phyloP scores from a whole-genome alignment of 2,329 filamentous ascomycete species.

The Aspergillus caelatus region DNA sequence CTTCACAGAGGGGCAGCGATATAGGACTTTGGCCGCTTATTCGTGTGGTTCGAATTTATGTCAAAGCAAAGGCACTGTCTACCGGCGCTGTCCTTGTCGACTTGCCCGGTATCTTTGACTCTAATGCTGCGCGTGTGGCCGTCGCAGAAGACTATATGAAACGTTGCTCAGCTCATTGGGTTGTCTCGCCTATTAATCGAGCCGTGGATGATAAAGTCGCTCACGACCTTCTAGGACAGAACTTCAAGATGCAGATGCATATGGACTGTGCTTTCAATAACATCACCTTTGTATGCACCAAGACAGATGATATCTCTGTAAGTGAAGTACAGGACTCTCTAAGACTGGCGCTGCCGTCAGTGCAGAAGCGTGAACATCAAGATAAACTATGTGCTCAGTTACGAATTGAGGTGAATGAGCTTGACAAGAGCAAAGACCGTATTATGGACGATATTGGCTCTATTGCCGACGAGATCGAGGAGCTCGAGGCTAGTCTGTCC shows the following conservation, averaged over 20 bases:
- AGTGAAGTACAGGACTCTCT: conserved; percentile 49
- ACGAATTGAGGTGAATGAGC: not conserved
- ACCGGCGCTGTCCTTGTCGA: conserved; percentile 17
- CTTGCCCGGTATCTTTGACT: conserved; percentile 16
- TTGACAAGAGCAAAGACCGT: not conserved
- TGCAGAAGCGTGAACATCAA: conserved; percentile 16
- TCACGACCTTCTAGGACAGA: conserved; percentile 58
- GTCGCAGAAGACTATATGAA: conserved; percentile 17
- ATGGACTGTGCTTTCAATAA: conserved; percentile 58
- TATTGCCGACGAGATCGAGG: not conserved
- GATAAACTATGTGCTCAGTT: too few species aligned
- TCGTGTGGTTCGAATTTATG: conserved; percentile 16
- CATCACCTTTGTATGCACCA: conserved; percentile 65
- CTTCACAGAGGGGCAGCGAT: conserved; percentile 44
- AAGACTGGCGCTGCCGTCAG: conserved; percentile 29
- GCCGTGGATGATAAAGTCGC: conserved; percentile 64
- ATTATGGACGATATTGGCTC: not conserved
- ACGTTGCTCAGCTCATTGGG: conserved; percentile 16
- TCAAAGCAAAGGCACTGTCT: conserved; percentile 10
- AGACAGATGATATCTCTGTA: conserved; percentile 63
- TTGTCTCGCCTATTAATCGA: conserved; percentile 50
- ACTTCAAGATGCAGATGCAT: conserved; percentile 62
- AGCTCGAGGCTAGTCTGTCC: not conserved
- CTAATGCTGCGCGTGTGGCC: conserved; percentile 14
- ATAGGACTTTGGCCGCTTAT: conserved; percentile 48